Percentiles rank a stretch among this genome's conserved stretches.
These are phyloP conservation scores for Leishmania turanica DNA, from an alignment of 208 protist genomes.

Conservation along the genomic window DNA sequence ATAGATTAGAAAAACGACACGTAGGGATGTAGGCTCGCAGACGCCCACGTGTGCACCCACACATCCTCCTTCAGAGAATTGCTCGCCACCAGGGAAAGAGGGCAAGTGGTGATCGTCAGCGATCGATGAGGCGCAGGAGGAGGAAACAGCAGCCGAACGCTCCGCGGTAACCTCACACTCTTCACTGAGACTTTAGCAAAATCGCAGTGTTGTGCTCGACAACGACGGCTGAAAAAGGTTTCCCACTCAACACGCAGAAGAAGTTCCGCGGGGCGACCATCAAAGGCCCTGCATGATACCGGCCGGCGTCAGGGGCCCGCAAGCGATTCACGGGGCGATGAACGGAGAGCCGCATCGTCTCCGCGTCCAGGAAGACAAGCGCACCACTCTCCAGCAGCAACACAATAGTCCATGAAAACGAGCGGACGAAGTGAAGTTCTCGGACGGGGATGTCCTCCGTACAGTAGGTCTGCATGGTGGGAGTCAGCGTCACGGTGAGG, in stretches of 20 bases:
- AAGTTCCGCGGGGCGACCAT: slow-evolving; percentile 21
- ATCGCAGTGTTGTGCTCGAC: slow-evolving; percentile 66
- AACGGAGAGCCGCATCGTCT: slow-evolving; percentile 57
- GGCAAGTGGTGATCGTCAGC: not conserved
- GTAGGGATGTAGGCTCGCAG: not conserved
- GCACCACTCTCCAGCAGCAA: slow-evolving; percentile 76
- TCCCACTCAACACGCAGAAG: slow-evolving; percentile 30
- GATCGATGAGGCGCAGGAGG: not conserved
- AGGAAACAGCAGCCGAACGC: not conserved
- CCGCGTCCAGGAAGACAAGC: slow-evolving; percentile 62
- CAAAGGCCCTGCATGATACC: slow-evolving; percentile 13
- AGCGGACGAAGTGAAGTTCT: slow-evolving; percentile 49
- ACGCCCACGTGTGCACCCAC: not conserved
- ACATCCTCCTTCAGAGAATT: not conserved
- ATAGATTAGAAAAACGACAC: no score
- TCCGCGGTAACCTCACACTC: not conserved
- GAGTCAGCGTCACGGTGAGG: slow-evolving; percentile 6
- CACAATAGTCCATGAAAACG: slow-evolving; percentile 52
- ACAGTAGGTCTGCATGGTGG: slow-evolving; percentile 35
- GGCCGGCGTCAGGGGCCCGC: slow-evolving; percentile 23
- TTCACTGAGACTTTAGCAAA: slow-evolving; percentile 39
- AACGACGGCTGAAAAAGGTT: slow-evolving; percentile 36
- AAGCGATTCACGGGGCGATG: slow-evolving; percentile 37
- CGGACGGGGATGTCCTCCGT: slow-evolving; percentile 64
- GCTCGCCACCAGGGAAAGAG: not conserved